Evolutionary conservation across 2,329 filamentous ascomycete genomes (phyloP).

Genomic region (Colletotrichum paranaense): DNA sequence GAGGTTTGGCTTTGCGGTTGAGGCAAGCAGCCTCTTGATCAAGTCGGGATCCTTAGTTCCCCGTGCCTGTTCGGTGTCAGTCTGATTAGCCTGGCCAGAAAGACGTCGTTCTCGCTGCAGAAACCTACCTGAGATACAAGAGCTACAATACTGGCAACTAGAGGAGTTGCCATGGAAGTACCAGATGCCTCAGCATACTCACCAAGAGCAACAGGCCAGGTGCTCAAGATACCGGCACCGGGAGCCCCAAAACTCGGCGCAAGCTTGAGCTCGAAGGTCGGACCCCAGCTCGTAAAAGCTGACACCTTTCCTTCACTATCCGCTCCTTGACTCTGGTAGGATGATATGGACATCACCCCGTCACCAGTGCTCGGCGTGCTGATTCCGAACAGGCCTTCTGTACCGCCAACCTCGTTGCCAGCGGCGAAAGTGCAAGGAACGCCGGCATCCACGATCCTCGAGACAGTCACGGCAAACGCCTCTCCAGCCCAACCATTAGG

Average conservation of each 20-base stretch:
- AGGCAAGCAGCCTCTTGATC: conserved; percentile 61
- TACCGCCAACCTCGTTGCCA: conserved; percentile 57
- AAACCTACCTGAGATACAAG: conserved; percentile 59
- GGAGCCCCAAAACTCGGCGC: conserved; percentile 67
- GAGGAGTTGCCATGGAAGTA: conserved; percentile 71
- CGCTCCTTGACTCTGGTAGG: conserved; percentile 55
- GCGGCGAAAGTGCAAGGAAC: conserved; percentile 65
- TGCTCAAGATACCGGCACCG: conserved; percentile 69
- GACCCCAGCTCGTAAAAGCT: conserved; percentile 69
- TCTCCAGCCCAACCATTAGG: conserved; percentile 63
- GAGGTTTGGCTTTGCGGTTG: conserved; percentile 60
- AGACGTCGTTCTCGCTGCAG: no score
- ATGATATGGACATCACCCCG: conserved; percentile 61
- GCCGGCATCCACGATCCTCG: conserved; percentile 63
- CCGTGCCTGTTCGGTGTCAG: conserved; percentile 40
- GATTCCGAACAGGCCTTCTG: conserved; percentile 59
- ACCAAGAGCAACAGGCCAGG: conserved; percentile 58
- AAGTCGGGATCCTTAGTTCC: conserved; percentile 59
- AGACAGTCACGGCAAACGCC: conserved; percentile 60
- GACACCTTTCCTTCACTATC: conserved; percentile 12
- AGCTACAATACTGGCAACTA: conserved; percentile 65
- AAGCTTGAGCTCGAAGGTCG: conserved; percentile 67
- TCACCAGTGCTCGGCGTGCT: conserved; percentile 60
- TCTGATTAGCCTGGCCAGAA: fast-evolving
- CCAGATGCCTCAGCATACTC: conserved; percentile 65